A percentile compares a stretch with the other conserved stretches of the same genome.
These are phyloP conservation scores for Pseudogymnoascus sp. DNA, from an alignment of 2,329 filamentous ascomycete species.

Conservation along the genomic window DNA sequence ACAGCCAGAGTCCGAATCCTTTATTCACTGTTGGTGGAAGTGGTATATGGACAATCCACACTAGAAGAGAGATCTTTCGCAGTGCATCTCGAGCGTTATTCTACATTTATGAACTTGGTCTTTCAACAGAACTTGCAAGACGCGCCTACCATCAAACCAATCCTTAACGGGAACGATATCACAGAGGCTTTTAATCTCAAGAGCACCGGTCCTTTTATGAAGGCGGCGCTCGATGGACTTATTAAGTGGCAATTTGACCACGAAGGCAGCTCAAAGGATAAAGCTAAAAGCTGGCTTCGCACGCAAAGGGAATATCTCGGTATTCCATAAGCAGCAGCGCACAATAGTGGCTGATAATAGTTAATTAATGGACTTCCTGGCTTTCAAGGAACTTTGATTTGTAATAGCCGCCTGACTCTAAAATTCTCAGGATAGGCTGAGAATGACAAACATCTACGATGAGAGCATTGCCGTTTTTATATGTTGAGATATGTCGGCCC, in stretches of 20 bases:
- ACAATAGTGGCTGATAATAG: background rate
- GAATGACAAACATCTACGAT: too few relatives aligned
- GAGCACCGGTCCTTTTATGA: constrained; percentile 56
- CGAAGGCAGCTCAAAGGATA: background rate
- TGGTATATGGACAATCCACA: constrained; percentile 22
- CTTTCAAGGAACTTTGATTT: too few relatives aligned
- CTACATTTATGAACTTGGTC: constrained; percentile 8
- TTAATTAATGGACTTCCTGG: background rate
- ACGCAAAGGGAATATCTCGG: background rate
- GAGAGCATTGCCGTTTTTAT: too few relatives aligned
- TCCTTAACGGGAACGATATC: constrained; percentile 44
- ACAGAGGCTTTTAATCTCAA: constrained; percentile 41
- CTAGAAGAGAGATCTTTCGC: constrained; percentile 32
- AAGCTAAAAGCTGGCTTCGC: constrained; percentile 1
- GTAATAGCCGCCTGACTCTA: too few relatives aligned
- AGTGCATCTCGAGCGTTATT: constrained; percentile 29
- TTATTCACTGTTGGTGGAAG: background rate
- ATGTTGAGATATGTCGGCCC: too few relatives aligned
- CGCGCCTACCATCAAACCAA: background rate
- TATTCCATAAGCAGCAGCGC: background rate
- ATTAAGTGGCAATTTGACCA: constrained; percentile 56
- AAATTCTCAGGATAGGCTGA: too few relatives aligned
- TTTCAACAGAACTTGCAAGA: background rate
- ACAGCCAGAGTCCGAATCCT: constrained; percentile 70
- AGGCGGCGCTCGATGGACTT: constrained; percentile 51